Conservation (phyloP, 176 grass and related monocot genomes). For the Musa troglodytarum region DNA sequence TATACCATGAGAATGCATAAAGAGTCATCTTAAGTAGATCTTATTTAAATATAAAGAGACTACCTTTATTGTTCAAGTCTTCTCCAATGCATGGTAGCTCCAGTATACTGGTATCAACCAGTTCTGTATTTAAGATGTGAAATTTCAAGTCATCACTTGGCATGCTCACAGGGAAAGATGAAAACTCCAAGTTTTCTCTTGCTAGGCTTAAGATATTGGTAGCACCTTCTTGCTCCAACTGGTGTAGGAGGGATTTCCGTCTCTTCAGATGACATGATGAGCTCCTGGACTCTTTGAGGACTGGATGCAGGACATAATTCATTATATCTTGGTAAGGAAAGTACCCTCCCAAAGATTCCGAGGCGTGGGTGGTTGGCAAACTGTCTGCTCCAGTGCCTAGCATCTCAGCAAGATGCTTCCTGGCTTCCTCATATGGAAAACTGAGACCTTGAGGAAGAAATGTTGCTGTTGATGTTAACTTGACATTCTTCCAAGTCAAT, state of each 20-base stretch:
- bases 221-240: constrained; percentile 37
- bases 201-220: constrained; percentile 25
- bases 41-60: neutral
- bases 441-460: constrained; percentile 16
- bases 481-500: constrained; percentile 16
- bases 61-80: constrained; percentile 55
- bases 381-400: constrained; percentile 31
- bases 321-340: constrained; percentile 45
- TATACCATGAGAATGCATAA: neutral
- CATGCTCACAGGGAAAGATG: constrained; percentile 14
- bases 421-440: constrained; percentile 78
- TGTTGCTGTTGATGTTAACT: constrained; percentile 16
- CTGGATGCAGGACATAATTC: constrained; percentile 34
- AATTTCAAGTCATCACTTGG: constrained; percentile 21
- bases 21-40: neutral
- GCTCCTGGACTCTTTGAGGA: constrained; percentile 2
- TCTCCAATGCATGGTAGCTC: constrained; percentile 29
- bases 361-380: constrained; percentile 14
- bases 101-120: constrained; percentile 5
- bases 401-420: constrained; percentile 70
- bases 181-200: constrained; percentile 15
- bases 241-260: constrained; percentile 4
- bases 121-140: constrained; percentile 9
- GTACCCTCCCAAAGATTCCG: constrained; percentile 68
- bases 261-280: constrained; percentile 26